Conservation (phyloP, 1,284 basidiomycete species). For the Naganishia liquefaciens region DNA sequence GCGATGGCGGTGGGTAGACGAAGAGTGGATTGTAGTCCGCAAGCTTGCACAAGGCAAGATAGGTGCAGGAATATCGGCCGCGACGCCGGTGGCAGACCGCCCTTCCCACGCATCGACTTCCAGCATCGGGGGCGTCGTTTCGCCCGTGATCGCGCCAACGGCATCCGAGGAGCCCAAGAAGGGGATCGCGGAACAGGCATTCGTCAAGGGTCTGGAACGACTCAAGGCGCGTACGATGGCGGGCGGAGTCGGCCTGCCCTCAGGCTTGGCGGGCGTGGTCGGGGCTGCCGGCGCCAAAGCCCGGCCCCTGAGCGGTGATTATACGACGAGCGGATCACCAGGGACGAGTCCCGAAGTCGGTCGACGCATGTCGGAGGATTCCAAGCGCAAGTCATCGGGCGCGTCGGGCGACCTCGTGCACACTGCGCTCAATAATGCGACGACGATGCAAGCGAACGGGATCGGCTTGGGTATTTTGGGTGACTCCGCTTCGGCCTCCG, state of each 20-base stretch:
- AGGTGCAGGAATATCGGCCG: neutral
- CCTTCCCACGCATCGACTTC: constrained; percentile 21
- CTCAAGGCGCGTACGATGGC: constrained; percentile 47
- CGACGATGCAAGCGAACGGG: neutral
- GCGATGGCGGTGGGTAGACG: constrained; percentile 81
- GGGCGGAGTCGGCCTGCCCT: constrained; percentile 5
- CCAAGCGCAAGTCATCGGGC: constrained; percentile 34
- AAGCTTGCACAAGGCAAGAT: constrained; percentile 26
- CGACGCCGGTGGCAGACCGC: neutral
- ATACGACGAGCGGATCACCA: constrained; percentile 4
- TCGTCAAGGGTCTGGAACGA: constrained; percentile 53
- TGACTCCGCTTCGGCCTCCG: neutral
- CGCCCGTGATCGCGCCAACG: neutral
- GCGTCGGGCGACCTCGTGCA: constrained; percentile 8
- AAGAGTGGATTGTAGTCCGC: constrained; percentile 74
- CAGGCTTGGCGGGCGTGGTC: neutral
- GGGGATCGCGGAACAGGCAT: constrained; percentile 53
- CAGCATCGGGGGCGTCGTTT: constrained; percentile 25
- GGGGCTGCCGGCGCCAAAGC: neutral
- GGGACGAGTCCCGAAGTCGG: constrained; percentile 33
- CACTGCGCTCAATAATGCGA: constrained; percentile 1
- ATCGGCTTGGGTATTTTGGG: constrained; percentile 10
- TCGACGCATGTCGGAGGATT: constrained; percentile 34
- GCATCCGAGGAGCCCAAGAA: constrained; percentile 33
- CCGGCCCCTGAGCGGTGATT: constrained; percentile 26